Evolutionary conservation across 2,329 filamentous ascomycete genomes (phyloP), one percentile per base, ranked within the genome.

Genomic region (Penicillium polonicum): DNA sequence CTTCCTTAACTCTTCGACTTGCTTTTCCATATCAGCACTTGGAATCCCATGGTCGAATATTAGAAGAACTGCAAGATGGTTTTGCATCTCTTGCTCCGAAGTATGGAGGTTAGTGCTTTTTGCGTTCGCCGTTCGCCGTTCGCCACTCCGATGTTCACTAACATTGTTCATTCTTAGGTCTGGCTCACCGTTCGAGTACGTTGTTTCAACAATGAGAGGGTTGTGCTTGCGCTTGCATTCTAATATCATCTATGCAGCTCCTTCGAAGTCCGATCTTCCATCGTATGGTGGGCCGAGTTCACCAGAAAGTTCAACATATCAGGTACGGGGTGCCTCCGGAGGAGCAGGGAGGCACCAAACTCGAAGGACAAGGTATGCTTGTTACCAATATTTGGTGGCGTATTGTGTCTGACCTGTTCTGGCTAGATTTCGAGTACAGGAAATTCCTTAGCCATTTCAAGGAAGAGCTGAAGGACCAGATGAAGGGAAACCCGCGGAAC

Each of bases 191-290:
- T 64, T 51, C 68, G 73, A 65, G 75, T 77, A 74, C 60, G 73
- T 65, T 44, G 36, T 29, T 25, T 36, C n/a, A 38, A 27, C 25
- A 45, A 45, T 48, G 31, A 12, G 7, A 48, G 38, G 15, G 17
- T 7, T 36, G 5, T 12, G 15, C 17, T 29, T 33, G 35, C n/a
- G 8, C 42, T 48, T 42, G 46, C 66, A 57, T 61, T 54, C 33
- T 51, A 23, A 48, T 35, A 33, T 55, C 39, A n/a, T 41, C n/a
- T 9, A 17, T 1, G n/a, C 60, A 78, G 76, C 73, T 80, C 55
- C 68, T 79, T 50, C 65, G 71, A 52, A 79, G 76, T 60, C 76
- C 74, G 10, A 61, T 70, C 50, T 80, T 79, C 60, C 77, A 78
- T 64, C 69, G 73, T 39, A 71, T 75, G 63, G 78, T 79, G 44